These are phyloP conservation scores for Didymella segeticola DNA, from an alignment of 2,329 filamentous ascomycete genomes.

Conservation along the genomic window DNA sequence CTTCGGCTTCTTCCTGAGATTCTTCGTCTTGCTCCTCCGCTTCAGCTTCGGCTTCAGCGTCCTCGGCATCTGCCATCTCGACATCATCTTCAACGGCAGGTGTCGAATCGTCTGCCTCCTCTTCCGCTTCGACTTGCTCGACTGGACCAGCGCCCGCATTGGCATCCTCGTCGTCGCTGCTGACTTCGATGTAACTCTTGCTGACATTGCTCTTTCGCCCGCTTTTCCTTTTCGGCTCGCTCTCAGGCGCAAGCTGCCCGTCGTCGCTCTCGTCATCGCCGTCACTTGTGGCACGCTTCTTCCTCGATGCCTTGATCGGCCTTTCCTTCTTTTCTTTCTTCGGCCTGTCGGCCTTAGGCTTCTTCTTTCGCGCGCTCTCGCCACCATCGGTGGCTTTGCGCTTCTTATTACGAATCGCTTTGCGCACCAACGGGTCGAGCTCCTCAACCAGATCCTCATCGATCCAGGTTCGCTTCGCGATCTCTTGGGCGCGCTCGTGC, in stretches of 20 bases:
- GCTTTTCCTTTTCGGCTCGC: constrained; percentile 54
- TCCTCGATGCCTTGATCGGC: constrained; percentile 49
- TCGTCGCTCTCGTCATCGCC: constrained; percentile 45
- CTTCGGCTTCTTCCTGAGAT: constrained; percentile 18
- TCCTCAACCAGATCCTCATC: constrained; percentile 76
- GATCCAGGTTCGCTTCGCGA: constrained; percentile 85
- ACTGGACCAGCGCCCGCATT: constrained; percentile 34
- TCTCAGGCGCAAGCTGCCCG: constrained; percentile 39
- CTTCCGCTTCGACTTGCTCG: constrained; percentile 18
- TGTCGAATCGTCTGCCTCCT: constrained; percentile 22
- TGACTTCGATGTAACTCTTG: constrained; percentile 56
- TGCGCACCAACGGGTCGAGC: constrained; percentile 79
- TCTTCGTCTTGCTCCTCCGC: constrained; percentile 19
- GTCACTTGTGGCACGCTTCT: constrained; percentile 38
- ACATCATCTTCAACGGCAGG: constrained; percentile 27
- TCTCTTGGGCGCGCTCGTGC: constrained; percentile 80
- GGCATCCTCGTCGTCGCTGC: constrained; percentile 52
- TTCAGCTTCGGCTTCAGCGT: constrained; percentile 7
- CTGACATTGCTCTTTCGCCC: constrained; percentile 43
- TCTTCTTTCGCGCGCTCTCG: constrained; percentile 46
- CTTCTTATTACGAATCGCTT: constrained; percentile 67
- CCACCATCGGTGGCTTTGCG: constrained; percentile 39
- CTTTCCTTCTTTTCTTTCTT: constrained; percentile 38
- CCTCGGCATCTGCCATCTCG: constrained; percentile 35
- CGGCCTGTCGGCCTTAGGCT: constrained; percentile 33